Conservation (phyloP, 352 stramenopile genomes). For the Globisporangium acanthophoron region DNA sequence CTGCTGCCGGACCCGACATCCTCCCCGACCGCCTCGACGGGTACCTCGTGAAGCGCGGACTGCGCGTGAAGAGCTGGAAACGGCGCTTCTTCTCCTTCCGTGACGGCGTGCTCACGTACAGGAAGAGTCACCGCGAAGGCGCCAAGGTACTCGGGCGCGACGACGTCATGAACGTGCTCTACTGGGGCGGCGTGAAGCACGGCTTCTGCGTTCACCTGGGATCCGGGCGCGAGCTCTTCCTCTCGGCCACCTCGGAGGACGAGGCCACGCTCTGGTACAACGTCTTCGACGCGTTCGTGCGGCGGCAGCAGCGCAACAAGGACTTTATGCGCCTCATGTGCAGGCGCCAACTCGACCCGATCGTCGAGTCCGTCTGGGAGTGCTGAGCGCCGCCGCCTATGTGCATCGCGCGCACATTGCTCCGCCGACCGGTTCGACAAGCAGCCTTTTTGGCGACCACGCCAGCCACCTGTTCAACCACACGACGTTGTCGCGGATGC, state of each 20-base stretch:
- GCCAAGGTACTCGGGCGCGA: constrained; percentile 43
- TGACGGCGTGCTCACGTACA: constrained; percentile 53
- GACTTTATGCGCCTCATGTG: constrained; percentile 47
- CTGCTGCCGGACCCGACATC: not conserved
- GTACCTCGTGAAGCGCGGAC: constrained; percentile 53
- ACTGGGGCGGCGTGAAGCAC: constrained; percentile 52
- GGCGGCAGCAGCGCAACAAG: constrained; percentile 28
- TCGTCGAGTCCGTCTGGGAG: constrained; percentile 39
- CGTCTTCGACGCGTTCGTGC: constrained; percentile 41
- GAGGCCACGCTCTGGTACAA: constrained; percentile 52
- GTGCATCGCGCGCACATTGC: too few relatives aligned
- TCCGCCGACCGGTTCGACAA: too few relatives aligned
- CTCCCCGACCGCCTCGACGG: constrained; percentile 22
- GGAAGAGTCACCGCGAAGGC: constrained; percentile 40
- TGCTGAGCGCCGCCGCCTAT: constrained; percentile 3
- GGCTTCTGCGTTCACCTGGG: constrained; percentile 51
- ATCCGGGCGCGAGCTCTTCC: constrained; percentile 44
- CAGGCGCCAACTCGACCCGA: constrained; percentile 37
- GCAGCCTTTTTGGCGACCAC: too few relatives aligned
- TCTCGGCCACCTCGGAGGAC: constrained; percentile 42
- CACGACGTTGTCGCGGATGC: too few relatives aligned
- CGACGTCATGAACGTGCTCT: constrained; percentile 55
- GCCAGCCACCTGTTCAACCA: too few relatives aligned
- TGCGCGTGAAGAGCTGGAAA: constrained; percentile 66
- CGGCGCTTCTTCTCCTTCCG: constrained; percentile 62